Evolutionary conservation across 495 filamentous ascomycete genomes (phyloP).

Genomic region (Ascobolus immersus): DNA sequence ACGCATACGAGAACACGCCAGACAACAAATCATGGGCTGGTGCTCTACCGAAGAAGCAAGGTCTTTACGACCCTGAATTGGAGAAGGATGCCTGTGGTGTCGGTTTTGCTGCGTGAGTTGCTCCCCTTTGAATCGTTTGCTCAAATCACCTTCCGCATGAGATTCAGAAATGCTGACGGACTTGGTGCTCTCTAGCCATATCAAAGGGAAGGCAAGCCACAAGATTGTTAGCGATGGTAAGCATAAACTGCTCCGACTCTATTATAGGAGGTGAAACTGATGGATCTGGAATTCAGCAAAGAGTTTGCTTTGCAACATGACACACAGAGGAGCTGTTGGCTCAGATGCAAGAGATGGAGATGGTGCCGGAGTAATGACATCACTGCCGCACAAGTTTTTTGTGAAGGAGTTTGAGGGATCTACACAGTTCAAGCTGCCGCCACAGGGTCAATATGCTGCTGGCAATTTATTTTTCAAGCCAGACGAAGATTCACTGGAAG

Average conservation of each 20-base stretch:
- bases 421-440: conserved; percentile 60
- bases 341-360: conserved; percentile 95
- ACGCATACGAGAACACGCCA: conserved; percentile 58
- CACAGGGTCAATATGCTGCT: conserved; percentile 80
- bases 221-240: conserved; percentile 98
- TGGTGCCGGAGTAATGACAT: conserved; percentile 97
- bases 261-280: conserved; percentile 3
- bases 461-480: conserved; percentile 99
- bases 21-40: conserved; percentile 89
- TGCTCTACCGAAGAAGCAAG: conserved; percentile 87
- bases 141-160: conserved; percentile 3
- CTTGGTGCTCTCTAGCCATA: conserved; percentile 41
- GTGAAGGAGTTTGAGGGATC: conserved; percentile 92
- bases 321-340: conserved; percentile 92
- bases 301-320: conserved; percentile 98
- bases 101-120: conserved; percentile 83
- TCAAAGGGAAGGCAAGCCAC: conserved; percentile 91
- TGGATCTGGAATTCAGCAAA: conserved; percentile 30
- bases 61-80: conserved; percentile 82
- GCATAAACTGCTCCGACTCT: conserved; percentile 11
- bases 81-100: conserved; percentile 99
- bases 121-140: neutral
- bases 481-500: conserved; percentile 58
- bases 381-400: conserved; percentile 96
- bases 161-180: conserved; percentile 4